Conservation (phyloP, 192 early-diverging fungal species). For the Obelidium mucronatum region DNA sequence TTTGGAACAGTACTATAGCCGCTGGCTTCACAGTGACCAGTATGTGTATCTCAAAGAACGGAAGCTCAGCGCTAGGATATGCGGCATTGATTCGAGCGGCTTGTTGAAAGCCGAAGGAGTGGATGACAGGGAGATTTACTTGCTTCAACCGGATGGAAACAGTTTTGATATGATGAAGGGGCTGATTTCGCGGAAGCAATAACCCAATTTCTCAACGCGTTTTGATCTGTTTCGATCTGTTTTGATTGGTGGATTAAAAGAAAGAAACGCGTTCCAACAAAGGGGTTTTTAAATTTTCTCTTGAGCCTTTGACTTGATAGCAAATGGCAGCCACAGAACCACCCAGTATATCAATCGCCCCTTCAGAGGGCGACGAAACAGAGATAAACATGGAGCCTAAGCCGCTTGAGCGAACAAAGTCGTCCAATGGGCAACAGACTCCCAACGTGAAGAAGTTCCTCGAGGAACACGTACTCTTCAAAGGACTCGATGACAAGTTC, state of each 20-base stretch:
- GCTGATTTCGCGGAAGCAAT: constrained; percentile 77
- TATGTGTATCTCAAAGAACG: constrained; percentile 42
- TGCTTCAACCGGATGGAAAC: constrained; percentile 96
- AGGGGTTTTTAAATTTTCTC: background rate
- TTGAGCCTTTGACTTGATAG: too few relatives aligned
- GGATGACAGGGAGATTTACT: constrained; percentile 59
- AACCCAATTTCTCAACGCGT: constrained; percentile 2
- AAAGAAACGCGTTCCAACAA: background rate
- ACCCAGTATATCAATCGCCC: too few relatives aligned
- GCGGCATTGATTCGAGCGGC: constrained; percentile 79
- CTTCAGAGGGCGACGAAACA: too few relatives aligned
- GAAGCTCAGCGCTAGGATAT: constrained; percentile 66
- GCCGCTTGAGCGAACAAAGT: background rate
- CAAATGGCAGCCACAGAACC: too few relatives aligned
- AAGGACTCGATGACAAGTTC: constrained; percentile 54
- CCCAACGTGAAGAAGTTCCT: constrained; percentile 43
- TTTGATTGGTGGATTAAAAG: background rate
- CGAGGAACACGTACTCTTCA: constrained; percentile 56
- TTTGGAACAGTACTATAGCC: constrained; percentile 76
- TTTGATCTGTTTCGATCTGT: background rate
- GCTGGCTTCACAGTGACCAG: constrained; percentile 84
- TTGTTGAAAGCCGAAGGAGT: constrained; percentile 74
- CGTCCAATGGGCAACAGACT: background rate
- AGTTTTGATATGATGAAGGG: constrained; percentile 97
- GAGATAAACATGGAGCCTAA: too few relatives aligned